Base-by-base conservation (phyloP, 257 asterid genomes). In the Solanum stenotomum region DNA sequence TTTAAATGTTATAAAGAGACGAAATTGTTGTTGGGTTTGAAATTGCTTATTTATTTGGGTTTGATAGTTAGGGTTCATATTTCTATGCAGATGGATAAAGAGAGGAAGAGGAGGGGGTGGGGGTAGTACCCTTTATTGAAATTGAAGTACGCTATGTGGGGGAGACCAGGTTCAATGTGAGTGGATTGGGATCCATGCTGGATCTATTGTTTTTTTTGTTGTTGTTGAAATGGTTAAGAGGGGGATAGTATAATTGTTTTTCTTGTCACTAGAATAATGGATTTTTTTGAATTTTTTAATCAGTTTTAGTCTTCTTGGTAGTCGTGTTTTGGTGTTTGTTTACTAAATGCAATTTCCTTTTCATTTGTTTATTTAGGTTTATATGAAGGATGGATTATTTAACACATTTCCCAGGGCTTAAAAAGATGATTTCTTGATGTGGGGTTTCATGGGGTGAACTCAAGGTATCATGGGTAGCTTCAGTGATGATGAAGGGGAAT, bases 131-230 rank as follows among this genome's bases (percentile, higher is more conserved):
- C 44, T 82, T 82, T 9, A 49, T 82, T 82, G 70, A 82, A 81
- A 81, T 85, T 84, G 87, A 77, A 81, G 90, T 86, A 70, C 86
- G 87, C 86, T 77, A 59, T 91, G 89, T 89, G 90, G 89, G 85
- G 59, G 74, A 89, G 94, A 91, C 96, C 92, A 90, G 96, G 95
- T 95, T 93, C 96, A 93, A 87, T 93, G 96, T 88, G 93, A 88
- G 93, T 92, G 93, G 95, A 93, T 95, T 91, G 96, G 97, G 98
- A 96, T 95, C 96, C 95, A 91, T 95, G 99, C 89, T 93, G 93
- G 95, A 95, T 96, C 95, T 91, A 84, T 87, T 91, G 86, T 89
- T 90, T 91, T 88, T 87, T 87, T 88, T 84, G 33, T 63, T 63
- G 67, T 85, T 42, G 13, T 84, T 86, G 76, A 63, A 89, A 59